Base-by-base conservation (phyloP, 1,284 basidiomycete species). In the Omphalotus olearius region DNA sequence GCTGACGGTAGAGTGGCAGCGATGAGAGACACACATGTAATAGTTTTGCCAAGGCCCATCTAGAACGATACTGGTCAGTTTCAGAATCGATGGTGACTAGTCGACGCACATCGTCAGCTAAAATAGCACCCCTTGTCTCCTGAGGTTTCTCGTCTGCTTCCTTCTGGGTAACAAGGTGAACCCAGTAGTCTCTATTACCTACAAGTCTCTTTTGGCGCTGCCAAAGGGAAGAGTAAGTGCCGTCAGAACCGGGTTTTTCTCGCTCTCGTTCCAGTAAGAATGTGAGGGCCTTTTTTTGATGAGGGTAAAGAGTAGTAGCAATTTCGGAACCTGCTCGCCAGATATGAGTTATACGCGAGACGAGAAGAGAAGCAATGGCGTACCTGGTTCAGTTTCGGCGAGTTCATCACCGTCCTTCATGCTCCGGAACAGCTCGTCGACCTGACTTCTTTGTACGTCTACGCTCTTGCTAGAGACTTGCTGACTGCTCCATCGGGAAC, bases 31-130 rank as follows among this genome's bases (percentile, higher is more conserved):
- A 98, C 87, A 53, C 87, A 88, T 26, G 94, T 93, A 50, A 99
- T 93, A 0, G 97, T 99, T 72, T 99, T 99, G 25, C 97, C 97
- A 11, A 99, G 80, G 60, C 97, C 97, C 95, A 98, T 96, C 91
- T 94, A 65, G 43, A 44, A 49, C 50, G 59, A 44, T 35, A 59
- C 14, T 26, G 25, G 35, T 47, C 4, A 45, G 26, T 11, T 9
- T 50, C 54, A 54, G 42, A 45, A 36, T 53, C 45, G 45, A 56
- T 50, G 45, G 49, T 43, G 26, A 56, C 33, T 52, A 36, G 58
- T 28, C 43, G 33, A 79, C 89, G 63, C 70, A 93, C 92, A 75
- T 95, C 93, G 68, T 96, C 93, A 13, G 93, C 93, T 33, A 99
- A 75, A 59, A 99, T 94, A 1, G 94, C 83, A 23, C 96, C 93